Percentiles rank a stretch among this genome's conserved stretches.
Evolutionary conservation across 305 asterid genomes (phyloP).

Genomic region (Fraxinus floribunda): DNA sequence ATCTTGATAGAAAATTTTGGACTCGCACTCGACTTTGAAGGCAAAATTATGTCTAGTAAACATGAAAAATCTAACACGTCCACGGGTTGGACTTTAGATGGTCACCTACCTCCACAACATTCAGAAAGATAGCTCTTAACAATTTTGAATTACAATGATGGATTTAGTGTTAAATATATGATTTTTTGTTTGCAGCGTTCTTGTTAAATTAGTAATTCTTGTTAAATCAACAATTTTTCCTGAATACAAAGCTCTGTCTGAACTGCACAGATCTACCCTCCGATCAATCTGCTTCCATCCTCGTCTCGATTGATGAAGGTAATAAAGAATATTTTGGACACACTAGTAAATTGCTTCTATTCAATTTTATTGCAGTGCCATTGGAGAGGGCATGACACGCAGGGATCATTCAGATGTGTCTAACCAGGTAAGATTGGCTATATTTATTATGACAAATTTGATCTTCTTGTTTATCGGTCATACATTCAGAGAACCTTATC

Average conservation of each 20-base stretch:
- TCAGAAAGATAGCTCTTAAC: neutral
- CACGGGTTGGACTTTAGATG: neutral
- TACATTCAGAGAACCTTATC: too few relatives aligned
- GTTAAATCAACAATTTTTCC: constrained; percentile 14
- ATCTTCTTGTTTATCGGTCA: too few relatives aligned
- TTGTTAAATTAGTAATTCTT: constrained; percentile 2
- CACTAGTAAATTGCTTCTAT: neutral
- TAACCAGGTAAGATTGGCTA: constrained; percentile 57
- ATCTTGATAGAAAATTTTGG: neutral
- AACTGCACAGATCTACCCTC: constrained; percentile 81
- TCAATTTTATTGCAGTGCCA: constrained; percentile 65
- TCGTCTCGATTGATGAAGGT: constrained; percentile 98
- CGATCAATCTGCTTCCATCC: constrained; percentile 95
- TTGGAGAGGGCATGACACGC: constrained; percentile 98
- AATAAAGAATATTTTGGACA: constrained; percentile 1
- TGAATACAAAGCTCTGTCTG: constrained; percentile 15
- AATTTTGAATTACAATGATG: neutral
- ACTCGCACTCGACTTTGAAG: neutral
- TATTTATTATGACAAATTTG: too few relatives aligned
- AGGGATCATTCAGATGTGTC: constrained; percentile 96
- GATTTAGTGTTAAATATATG: neutral
- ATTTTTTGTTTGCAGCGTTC: neutral
- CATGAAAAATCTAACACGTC: neutral
- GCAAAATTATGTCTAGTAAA: neutral
- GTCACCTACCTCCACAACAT: neutral